These are phyloP conservation scores for Hypoxylon intermedium DNA, from an alignment of 495 filamentous ascomycete species.

Conservation along the genomic window DNA sequence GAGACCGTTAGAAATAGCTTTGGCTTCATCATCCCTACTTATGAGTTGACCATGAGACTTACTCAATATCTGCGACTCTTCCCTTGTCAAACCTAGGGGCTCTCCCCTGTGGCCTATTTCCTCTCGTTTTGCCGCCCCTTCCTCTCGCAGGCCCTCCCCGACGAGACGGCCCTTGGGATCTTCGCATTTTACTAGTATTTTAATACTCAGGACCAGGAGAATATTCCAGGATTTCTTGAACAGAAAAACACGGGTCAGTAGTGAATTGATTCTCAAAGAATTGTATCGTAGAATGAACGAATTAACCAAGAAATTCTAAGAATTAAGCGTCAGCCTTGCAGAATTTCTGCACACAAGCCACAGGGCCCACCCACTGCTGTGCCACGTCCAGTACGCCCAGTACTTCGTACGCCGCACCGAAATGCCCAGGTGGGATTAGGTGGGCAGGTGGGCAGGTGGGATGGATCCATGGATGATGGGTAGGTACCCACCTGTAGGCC, in stretches of 20 bases:
- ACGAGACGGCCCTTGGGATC: slow-evolving; percentile 38
- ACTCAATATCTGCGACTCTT: slow-evolving; percentile 39
- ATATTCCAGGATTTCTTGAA: neutral
- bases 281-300: neutral
- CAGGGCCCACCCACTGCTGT: neutral
- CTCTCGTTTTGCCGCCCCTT: slow-evolving; percentile 41
- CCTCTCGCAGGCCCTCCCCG: slow-evolving; percentile 39
- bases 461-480: too few species aligned
- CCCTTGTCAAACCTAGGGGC: slow-evolving; percentile 33
- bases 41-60: slow-evolving; percentile 4
- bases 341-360: slow-evolving; percentile 28
- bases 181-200: slow-evolving; percentile 17
- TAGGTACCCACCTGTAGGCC: too few species aligned
- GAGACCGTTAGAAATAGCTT: slow-evolving; percentile 22
- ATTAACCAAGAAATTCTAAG: slow-evolving; percentile 28
- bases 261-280: neutral
- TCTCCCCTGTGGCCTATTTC: slow-evolving; percentile 21
- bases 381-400: too few species aligned
- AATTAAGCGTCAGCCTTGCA: slow-evolving; percentile 35
- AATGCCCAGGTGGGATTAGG: too few species aligned
- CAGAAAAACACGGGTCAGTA: neutral
- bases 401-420: too few species aligned
- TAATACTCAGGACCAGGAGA: neutral
- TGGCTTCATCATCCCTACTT: neutral
- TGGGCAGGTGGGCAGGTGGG: too few species aligned